phyloP scores from a whole-genome alignment of 495 filamentous ascomycete species.

The Podospora pseudopauciseta region DNA sequence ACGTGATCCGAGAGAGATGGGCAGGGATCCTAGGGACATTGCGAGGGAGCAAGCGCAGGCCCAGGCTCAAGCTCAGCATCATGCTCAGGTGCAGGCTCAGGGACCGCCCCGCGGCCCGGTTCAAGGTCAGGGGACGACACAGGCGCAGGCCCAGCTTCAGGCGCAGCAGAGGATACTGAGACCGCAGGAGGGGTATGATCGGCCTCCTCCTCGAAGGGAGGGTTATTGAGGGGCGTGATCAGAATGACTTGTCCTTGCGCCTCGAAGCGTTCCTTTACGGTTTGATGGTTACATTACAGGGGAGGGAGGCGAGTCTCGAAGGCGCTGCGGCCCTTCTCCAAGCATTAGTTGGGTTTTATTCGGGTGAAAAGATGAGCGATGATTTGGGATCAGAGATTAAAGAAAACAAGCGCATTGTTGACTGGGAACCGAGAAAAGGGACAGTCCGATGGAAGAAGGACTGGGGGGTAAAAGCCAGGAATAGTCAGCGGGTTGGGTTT shows the following conservation, averaged over 20 bases:
- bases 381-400: too few relatives aligned
- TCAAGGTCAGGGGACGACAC: neutral
- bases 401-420: neutral
- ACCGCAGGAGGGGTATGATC: slow-evolving; percentile 31
- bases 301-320: too few relatives aligned
- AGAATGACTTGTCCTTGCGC: too few relatives aligned
- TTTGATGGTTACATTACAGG: too few relatives aligned
- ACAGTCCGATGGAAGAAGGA: neutral
- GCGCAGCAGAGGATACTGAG: slow-evolving; percentile 19
- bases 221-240: neutral
- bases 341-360: too few relatives aligned
- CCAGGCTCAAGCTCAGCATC: neutral
- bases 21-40: slow-evolving; percentile 5
- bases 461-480: neutral
- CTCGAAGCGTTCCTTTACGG: too few relatives aligned
- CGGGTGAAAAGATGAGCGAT: too few relatives aligned
- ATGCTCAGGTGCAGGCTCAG: neutral
- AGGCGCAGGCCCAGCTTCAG: neutral
- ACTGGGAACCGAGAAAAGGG: neutral
- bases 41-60: neutral
- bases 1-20: neutral
- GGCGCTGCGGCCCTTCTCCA: too few relatives aligned
- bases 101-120: neutral
- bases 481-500: neutral
- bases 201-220: slow-evolving; percentile 7